Evolutionary conservation across 495 filamentous ascomycete species (phyloP), one percentile per base, ranked within the genome.

Genomic region (Parathielavia appendiculata): DNA sequence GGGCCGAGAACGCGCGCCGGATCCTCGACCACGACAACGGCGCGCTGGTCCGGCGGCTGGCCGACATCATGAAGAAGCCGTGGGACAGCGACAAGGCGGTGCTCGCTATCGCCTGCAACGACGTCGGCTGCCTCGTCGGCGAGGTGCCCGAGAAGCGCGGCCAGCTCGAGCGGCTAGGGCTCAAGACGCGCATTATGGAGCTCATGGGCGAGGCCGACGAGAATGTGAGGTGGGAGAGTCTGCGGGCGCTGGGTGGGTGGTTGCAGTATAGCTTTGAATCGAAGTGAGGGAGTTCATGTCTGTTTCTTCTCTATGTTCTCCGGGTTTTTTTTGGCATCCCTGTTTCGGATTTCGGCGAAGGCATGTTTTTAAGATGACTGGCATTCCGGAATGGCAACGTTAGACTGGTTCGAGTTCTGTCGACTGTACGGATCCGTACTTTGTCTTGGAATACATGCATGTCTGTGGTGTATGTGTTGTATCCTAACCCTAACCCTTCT

Each of bases 31-130:
- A 88, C 51, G 81, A 87, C 63, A 87, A 88, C 44, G 89, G 87
- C 22, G 88, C 86, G 41, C 75, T 96, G 36, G 83, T 88, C 44
- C 87, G 84, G 71, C 90, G 91, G 72, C 76, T 98, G 17, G 88
- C 88, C 5, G 90, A 95, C 67, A 96, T 96, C 41, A 79, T 98
- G 73, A 75, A 79, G 32, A 91, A 95, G 76, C 73, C 79, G 26
- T 97, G 91, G 91, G 89, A 91, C 14, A 87, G 84, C 57, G 95
- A 97, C 71, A 97, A 96, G 77, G 88, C 93, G 65, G 92, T 97
- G 20, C 79, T 98, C 59, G 93, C 95, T 0, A 93, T 97, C 69
- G 95, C 87, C 20, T 97, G 91, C 73, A 97, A 97, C 66, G 93
- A 98, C 71, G 81, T 97, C 19, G 92, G 90, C 14, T 86, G 77